Base-by-base conservation (phyloP, 129 eudicot genomes). In the Escallonia rubra region DNA sequence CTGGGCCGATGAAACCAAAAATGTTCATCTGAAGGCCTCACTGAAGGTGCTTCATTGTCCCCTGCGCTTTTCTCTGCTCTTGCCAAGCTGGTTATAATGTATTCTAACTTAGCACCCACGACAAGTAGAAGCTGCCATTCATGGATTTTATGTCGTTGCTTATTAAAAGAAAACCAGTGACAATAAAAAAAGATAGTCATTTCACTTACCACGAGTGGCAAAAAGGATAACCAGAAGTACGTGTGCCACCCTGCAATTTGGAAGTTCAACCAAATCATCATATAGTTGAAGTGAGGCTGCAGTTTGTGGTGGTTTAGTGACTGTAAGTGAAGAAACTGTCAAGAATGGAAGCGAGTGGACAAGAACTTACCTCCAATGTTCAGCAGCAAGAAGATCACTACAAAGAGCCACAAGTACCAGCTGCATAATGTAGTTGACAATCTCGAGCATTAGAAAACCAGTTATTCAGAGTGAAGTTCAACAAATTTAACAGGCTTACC, bases 321-420 rank as follows among this genome's bases (percentile, higher is more conserved):
- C 6, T 3, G 16, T 3, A 43, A 42, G 4, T 13, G 8, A 61
- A 11, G 10, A 40, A 1, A 59, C 6, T 3, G 5, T 7, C 64
- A 59, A 4, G 11, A 3, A 58, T 2, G 4, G 4, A 40, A 59
- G 7, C 13, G 5, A 66, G 42, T 7, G 57, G 51, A n/a, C 13
- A 39, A 39, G 12, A 42, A 63, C 15, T 0, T 78, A 91, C 99
- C 96, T 77, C 73, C 77, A 16, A 93, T 76, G 71, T 93, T 86
- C 59, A 93, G 70, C 72, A 93, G 82, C 88, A 93, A 79, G 77
- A 93, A 93, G 52, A 93, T 23, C 41, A 93, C 86, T 41, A 89
- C 99, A 75, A 93, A 93, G 42, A 86, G 83, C 99, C 99, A 93
- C 70, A 93, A 81, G 72, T 82, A 86, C 99, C 96, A 93, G 82